Base-by-base conservation (phyloP, 73 alveolate genomes). In the Paramecium biaurelia region DNA sequence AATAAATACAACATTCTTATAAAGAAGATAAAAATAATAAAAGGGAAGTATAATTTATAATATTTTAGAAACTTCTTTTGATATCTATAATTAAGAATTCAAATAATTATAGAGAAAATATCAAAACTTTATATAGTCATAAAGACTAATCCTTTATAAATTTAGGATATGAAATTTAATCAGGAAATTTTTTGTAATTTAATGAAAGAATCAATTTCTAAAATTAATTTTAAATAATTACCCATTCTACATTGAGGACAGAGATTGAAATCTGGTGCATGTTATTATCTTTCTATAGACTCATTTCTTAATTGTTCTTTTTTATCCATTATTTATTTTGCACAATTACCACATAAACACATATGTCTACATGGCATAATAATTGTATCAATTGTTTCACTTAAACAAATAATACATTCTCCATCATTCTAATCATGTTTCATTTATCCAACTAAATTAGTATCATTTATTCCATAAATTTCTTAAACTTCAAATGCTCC, bases 291-390 rank as follows among this genome's bases (percentile, higher is more conserved):
- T 15, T 70, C 53, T 11, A 4, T 14, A 11, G 34, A n/a, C n/a
- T 70, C 30, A 35, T 14, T 5, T 12, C 23, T 42, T 21, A 41
- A 45, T 42, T 18, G 45, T 2, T 10, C 76, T 79, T 79, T 42
- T 79, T 79, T 79, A 7, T 79, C 38, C 53, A 28, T 42, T 11
- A 79, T 79, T 20, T 21, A 23, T 21, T 37, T 42, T n/a, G 90
- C 90, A 79, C 90, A 79, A 35, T 43, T 30, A 5, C 47, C 53
- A 43, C 90, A 79, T 42, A 79, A 42, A 21, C 90, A 79, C 90
- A 79, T 79, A 6, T 79, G 90, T 79, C 90, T 79, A 32, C 90
- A 79, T 1, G 90, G 90, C 90, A 79, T 79, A 24, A 79, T 79
- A 11, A 79, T 79, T 23, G 90, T 79, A 42, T 79, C 76, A 7